Conservation (phyloP, 2,329 filamentous ascomycete genomes). For the Chrysoporthe puriensis region DNA sequence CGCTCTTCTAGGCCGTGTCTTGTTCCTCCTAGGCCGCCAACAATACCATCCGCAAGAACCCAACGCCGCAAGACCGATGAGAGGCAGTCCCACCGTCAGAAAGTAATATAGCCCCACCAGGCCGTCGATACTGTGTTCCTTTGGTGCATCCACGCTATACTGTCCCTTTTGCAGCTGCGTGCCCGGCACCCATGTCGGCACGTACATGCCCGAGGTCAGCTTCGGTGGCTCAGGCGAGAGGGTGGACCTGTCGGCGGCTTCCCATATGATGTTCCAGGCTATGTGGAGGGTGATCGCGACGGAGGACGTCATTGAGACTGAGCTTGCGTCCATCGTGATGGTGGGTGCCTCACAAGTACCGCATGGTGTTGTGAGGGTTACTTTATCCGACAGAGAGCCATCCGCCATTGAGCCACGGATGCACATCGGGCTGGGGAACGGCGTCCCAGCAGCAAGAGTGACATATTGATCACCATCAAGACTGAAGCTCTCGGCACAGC, state of each 20-base stretch:
- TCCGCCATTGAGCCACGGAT: neutral
- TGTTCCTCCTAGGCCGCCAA: neutral
- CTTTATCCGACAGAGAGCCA: neutral
- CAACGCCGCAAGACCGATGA: neutral
- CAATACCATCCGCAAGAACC: neutral
- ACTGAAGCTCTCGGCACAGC: neutral
- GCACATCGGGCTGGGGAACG: neutral
- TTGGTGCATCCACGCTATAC: neutral
- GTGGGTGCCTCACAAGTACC: neutral
- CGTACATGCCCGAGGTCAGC: constrained; percentile 5
- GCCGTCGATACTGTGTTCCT: neutral
- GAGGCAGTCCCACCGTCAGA: neutral
- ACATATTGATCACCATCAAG: neutral
- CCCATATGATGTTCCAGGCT: neutral
- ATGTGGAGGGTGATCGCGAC: neutral
- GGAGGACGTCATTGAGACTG: neutral
- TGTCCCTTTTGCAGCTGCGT: constrained; percentile 1
- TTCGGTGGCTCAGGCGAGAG: neutral
- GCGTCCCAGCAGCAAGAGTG: neutral
- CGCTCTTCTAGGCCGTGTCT: neutral
- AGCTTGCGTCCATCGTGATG: neutral
- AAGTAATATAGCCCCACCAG: neutral
- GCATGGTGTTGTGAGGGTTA: neutral
- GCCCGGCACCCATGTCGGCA: constrained; percentile 2
- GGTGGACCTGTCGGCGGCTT: neutral